Evolutionary conservation across 352 stramenopile genomes (phyloP), one percentile per base, ranked within the genome.

Genomic region (Globisporangium nodosum): DNA sequence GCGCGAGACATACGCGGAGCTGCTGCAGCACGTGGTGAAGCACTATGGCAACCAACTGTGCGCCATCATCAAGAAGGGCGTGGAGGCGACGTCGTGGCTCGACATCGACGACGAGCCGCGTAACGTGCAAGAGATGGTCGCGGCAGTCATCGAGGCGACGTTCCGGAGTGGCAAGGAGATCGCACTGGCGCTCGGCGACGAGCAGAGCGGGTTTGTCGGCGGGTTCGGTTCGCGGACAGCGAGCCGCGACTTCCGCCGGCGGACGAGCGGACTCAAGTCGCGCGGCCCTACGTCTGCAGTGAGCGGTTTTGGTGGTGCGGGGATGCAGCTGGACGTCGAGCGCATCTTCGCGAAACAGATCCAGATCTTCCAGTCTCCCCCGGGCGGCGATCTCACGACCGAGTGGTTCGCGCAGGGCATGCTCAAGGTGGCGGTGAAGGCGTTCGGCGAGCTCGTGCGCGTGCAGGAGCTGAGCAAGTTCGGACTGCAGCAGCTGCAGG

Each of bases 301-400:
- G 0, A 37, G 18, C 21, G 69, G 60, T 27, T 74, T 70, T 21
- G 75, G 60, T 0, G 79, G 71, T 6, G 37, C 37, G 2, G 37
- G 37, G 11, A 92, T 92, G 78, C 77, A 87, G 30, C 61, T 90
- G 31, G 76, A 94, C 52, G 77, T 94, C 45, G 81, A 88, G 62
- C 78, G 82, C n/a, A 86, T 94, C n/a, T 91, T 94, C 49, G 78
- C 81, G 6, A 86, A 85, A 49, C 75, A 76, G 53, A 84, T 90
- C 46, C 73, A 86, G 37, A 76, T 92, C 13, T 90, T 85, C 46
- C 66, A 77, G n/a, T 9, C 51, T 11, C n/a, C 51, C n/a, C 58
- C 59, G 2, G 54, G 74, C 4, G 43, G 73, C 9, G 73, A 87
- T 37, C 65, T 88, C 18, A 77, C 67, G 20, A 74, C 78, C 13